Conservation (phyloP, 139 green algal species). For the Chlamydomonas sphaeroides region DNA sequence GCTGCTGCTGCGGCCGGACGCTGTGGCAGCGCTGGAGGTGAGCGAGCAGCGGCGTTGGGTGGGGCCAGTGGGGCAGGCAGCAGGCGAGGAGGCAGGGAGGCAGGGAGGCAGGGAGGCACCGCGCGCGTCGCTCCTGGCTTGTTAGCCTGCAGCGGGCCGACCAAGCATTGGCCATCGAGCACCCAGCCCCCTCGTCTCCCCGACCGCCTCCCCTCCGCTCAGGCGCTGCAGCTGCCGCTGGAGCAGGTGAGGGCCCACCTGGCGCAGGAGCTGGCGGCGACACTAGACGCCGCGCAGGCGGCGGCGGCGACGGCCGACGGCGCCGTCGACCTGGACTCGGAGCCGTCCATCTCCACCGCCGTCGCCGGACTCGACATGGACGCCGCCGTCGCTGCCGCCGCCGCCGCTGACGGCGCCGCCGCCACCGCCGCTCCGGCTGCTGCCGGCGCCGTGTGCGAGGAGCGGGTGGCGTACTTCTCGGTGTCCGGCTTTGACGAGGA, state of each 20-base stretch:
- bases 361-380: neutral
- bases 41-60: too few relatives aligned
- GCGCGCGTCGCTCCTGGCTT: too few relatives aligned
- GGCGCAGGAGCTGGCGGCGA: neutral
- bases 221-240: conserved; percentile 43
- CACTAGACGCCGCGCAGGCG: neutral
- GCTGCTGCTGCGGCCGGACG: conserved; percentile 46
- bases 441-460: neutral
- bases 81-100: too few relatives aligned
- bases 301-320: neutral
- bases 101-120: too few relatives aligned
- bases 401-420: neutral
- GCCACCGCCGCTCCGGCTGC: neutral
- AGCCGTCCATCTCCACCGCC: neutral
- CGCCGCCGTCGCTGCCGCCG: neutral
- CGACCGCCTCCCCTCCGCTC: too few relatives aligned
- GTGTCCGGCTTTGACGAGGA: conserved; percentile 30
- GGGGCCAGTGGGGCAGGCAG: too few relatives aligned
- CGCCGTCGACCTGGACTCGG: neutral
- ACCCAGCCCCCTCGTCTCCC: neutral
- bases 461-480: conserved; percentile 30
- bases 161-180: too few relatives aligned
- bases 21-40: conserved; percentile 32
- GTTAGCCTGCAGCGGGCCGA: too few relatives aligned
- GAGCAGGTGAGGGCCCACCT: neutral